Base-by-base conservation (phyloP, 2,329 filamentous ascomycete species). In the Berkeleyomyces basicola region DNA sequence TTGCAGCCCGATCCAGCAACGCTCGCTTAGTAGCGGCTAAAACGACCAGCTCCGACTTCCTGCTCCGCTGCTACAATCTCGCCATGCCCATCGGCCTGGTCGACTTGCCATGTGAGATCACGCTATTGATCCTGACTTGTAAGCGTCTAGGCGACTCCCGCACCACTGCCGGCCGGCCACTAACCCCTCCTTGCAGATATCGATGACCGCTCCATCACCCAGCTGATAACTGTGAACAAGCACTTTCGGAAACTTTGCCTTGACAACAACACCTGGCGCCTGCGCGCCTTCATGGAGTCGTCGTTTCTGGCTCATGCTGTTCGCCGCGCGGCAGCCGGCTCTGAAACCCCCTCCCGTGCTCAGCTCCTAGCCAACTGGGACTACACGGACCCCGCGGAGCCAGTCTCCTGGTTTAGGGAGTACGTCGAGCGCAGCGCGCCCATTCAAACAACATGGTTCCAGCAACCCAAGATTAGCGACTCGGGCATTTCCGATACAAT, bases 381-480 rank as follows among this genome's bases (percentile, higher is more conserved):
- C 67, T 88, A 88, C 0, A 82, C 82, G 0, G 90, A 86, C 66
- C 81, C 84, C 0, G 75, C 74, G 3, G 90, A 96, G 73, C 77
- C 77, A 47, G 78, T 91, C 23, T 83, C 87, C 58, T 96, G 90
- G 86, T 96, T 95, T 71, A 81, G 87, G 62, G 91, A 96, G 72
- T 96, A 90, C 70, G 86, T 95, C 66, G 88, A 91, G 61, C 81
- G 91, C 42, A 80, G 91, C 72, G 90, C 83, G 0, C 84, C 85
- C 0, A 78, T 90, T n/a, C 79, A 79, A 11, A 76, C 90, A 61
- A 85, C 81, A 68, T 96, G 91, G 91, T 77, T 95, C 49, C 80
- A 90, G 69, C 78, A 82, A 62, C 84, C 86, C 7, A 73, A 73
- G 7, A 70, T 76, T 46, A 70, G 69, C 61, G 72, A 77, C 42